phyloP scores from a whole-genome alignment of 2,329 filamentous ascomycete genomes.

The Hypoxylon rubiginosum region DNA sequence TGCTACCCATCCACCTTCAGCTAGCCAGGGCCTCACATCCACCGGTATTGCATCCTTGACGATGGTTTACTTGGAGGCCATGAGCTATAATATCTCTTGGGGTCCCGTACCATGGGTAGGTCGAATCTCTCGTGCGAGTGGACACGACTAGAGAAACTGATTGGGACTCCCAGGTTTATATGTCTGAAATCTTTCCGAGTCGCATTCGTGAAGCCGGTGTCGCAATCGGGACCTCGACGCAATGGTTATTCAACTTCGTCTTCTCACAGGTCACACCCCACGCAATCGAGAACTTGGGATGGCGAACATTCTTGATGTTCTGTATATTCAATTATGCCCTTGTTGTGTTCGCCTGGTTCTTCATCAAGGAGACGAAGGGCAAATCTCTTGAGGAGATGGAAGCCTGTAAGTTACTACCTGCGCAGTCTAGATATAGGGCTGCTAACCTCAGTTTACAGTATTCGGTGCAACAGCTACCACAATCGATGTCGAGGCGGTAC shows the following conservation, averaged over 20 bases:
- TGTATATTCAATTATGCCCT: constrained; percentile 62
- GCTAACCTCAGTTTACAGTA: constrained; percentile 7
- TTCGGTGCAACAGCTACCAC: constrained; percentile 20
- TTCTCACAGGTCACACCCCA: constrained; percentile 64
- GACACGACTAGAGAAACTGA: no score
- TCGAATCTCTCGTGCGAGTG: neutral
- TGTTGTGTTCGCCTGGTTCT: constrained; percentile 58
- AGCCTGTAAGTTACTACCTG: constrained; percentile 34
- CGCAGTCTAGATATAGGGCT: neutral
- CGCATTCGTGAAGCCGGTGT: constrained; percentile 8
- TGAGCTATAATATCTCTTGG: constrained; percentile 66
- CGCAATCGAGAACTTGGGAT: constrained; percentile 60
- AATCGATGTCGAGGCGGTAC: constrained; percentile 4
- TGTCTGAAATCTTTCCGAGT: constrained; percentile 9
- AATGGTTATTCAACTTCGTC: constrained; percentile 63
- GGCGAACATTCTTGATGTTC: constrained; percentile 65
- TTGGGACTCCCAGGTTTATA: neutral
- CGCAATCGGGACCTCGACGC: constrained; percentile 1
- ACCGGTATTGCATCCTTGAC: constrained; percentile 63
- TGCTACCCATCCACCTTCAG: constrained; percentile 58
- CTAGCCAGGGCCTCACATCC: constrained; percentile 50
- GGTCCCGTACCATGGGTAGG: constrained; percentile 64
- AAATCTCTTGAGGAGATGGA: constrained; percentile 61
- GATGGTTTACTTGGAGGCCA: constrained; percentile 65
- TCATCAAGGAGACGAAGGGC: constrained; percentile 60